Evolutionary conservation across 352 stramenopile species (phyloP).

Genomic region (Phytophthora cajani): DNA sequence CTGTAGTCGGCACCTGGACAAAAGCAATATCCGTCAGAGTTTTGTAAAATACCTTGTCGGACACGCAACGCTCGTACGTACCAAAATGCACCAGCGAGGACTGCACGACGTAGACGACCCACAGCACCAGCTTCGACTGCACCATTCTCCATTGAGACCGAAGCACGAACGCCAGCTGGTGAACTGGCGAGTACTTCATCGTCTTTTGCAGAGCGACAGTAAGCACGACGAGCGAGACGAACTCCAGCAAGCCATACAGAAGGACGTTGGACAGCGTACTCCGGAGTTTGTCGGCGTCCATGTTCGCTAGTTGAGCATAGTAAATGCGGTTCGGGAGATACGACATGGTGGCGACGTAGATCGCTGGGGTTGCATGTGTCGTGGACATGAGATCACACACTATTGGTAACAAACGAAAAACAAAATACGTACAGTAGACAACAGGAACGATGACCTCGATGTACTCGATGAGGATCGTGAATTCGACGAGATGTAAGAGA

Average conservation of each 20-base stretch:
- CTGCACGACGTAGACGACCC: slow-evolving; percentile 25
- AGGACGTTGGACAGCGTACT: slow-evolving; percentile 33
- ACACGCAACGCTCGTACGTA: slow-evolving; percentile 3
- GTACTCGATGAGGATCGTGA: slow-evolving; percentile 41
- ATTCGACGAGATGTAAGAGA: slow-evolving; percentile 44
- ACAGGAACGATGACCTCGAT: slow-evolving; percentile 37
- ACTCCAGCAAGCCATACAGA: slow-evolving; percentile 25
- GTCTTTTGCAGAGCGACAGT: slow-evolving; percentile 12
- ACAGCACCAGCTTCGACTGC: slow-evolving; percentile 27
- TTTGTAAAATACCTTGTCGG: not conserved
- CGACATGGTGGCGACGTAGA: slow-evolving; percentile 32
- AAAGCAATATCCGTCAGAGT: not conserved
- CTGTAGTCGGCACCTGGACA: slow-evolving; percentile 16
- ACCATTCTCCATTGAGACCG: slow-evolving; percentile 39
- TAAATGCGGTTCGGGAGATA: slow-evolving; percentile 32
- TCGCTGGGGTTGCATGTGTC: slow-evolving; percentile 13
- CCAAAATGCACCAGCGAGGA: slow-evolving; percentile 33
- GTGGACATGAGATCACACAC: not conserved
- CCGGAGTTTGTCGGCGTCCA: slow-evolving; percentile 17
- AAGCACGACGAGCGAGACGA: slow-evolving; percentile 15
- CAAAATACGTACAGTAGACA: slow-evolving; percentile 30
- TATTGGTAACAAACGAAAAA: not conserved
- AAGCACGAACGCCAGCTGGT: slow-evolving; percentile 42
- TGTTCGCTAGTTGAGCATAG: slow-evolving; percentile 31
- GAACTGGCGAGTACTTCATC: slow-evolving; percentile 15